A percentile compares a stretch with the other conserved stretches of the same genome.
Evolutionary conservation across 129 eudicot species (phyloP).

Genomic region (Tagetes erecta): DNA sequence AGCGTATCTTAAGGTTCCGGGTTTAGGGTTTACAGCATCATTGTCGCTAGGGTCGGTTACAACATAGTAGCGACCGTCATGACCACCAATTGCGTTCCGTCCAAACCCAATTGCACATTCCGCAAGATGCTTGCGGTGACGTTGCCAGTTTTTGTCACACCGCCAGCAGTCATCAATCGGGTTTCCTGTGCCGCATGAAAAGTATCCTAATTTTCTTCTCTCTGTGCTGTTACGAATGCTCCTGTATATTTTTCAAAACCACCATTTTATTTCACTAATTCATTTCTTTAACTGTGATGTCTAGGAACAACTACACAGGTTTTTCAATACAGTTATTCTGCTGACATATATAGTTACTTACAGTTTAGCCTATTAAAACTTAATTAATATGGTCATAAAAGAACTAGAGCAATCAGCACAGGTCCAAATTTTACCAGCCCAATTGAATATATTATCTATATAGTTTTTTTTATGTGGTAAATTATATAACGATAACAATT

Average conservation of each 20-base stretch:
- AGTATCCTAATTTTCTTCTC: slow-evolving; percentile 74
- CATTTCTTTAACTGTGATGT: neutral
- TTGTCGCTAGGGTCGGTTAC: slow-evolving; percentile 65
- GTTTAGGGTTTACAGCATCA: slow-evolving; percentile 72
- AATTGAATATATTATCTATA: no score
- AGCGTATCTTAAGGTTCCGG: slow-evolving; percentile 82
- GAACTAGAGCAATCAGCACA: no score
- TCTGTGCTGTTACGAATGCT: slow-evolving; percentile 61
- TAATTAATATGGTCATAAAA: no score
- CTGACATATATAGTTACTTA: no score
- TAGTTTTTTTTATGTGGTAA: no score
- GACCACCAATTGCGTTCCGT: slow-evolving; percentile 82
- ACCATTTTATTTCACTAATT: neutral
- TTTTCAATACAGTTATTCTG: neutral
- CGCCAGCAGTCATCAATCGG: slow-evolving; percentile 95
- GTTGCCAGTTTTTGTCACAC: slow-evolving; percentile 69
- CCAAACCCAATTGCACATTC: slow-evolving; percentile 89
- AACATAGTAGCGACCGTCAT: slow-evolving; percentile 71
- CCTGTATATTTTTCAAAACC: slow-evolving; percentile 42
- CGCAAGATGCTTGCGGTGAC: slow-evolving; percentile 65
- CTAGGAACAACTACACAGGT: neutral
- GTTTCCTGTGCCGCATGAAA: slow-evolving; percentile 88
- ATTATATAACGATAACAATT: no score
- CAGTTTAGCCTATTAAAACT: no score
- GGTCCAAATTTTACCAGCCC: no score